Evolutionary conservation across 2,329 filamentous ascomycete species (phyloP), one percentile per base, ranked within the genome.

Genomic region (Xylaria sp.): DNA sequence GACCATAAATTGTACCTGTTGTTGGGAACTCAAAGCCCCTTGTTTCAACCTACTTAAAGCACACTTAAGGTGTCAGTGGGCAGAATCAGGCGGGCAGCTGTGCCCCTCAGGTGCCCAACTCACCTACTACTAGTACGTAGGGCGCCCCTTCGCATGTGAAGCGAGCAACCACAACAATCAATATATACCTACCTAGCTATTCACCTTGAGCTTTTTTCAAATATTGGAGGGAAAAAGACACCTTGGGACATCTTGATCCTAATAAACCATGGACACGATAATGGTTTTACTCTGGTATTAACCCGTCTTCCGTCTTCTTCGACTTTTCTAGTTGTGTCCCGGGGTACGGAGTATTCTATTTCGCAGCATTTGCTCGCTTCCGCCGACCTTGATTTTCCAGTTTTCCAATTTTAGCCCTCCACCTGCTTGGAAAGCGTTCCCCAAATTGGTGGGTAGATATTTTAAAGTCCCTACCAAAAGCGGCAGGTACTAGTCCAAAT

Each of bases 51-150:
- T 20, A 57, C 55, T 43, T 18, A 28, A 33, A 33, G 51, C 55
- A 3, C 36, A 58, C 55, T 58, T 25, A 25, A 43, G 10, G 15
- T 43, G 55, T 58, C 55, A 58, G 55, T 28, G 39, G 55, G n/a
- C 23, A 46, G 20, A 31, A 46, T 58, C 39, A 58, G 56, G n/a
- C 39, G 56, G 12, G 56, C 39, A 58, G 39, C n/a, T 61, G 58
- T 18, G 18, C 41, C 41, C 39, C 49, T 66, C 66, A 69, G 67
- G 67, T 55, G 63, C 67, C 63, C 59, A 60, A 63, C 31, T 23
- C 28, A 28, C 28, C 28, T 28, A 28, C 28, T 36, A n/a, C 51
- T 28, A n/a, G n/a, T n/a, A n/a, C n/a, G n/a, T 33, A 33, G 28
- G 52, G n/a, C 51, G 51, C 49, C 49, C 48, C 41, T 49, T 18